Percentiles rank a stretch among this genome's conserved stretches.
Conservation (phyloP, 257 asterid species). For the Primulina eburnea region DNA sequence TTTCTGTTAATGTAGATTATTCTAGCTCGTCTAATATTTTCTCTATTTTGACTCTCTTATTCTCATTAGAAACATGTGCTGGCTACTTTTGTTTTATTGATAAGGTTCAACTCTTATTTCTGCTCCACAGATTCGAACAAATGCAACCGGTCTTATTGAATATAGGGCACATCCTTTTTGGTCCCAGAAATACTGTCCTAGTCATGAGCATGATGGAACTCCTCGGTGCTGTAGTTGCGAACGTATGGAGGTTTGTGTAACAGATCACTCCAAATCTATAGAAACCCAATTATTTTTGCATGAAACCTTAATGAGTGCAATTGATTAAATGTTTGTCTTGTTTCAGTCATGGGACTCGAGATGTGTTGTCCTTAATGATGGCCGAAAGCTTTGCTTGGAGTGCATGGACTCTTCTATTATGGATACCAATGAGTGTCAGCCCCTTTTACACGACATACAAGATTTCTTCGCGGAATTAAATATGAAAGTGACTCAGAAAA, state of each 20-base stretch:
- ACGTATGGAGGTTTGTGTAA: slow-evolving; percentile 72
- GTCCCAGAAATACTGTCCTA: slow-evolving; percentile 97
- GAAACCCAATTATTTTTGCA: background rate
- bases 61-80: background rate
- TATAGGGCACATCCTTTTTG: slow-evolving; percentile 95
- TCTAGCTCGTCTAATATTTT: no score
- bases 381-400: slow-evolving; percentile 91
- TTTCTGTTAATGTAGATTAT: no score
- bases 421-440: slow-evolving; percentile 81
- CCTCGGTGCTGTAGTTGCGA: slow-evolving; percentile 98
- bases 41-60: no score
- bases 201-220: slow-evolving; percentile 93
- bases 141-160: slow-evolving; percentile 89
- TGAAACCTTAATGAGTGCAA: slow-evolving; percentile 4
- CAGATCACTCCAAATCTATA: slow-evolving; percentile 8
- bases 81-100: slow-evolving; percentile 12
- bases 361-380: slow-evolving; percentile 75
- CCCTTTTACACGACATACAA: slow-evolving; percentile 75
- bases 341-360: slow-evolving; percentile 65
- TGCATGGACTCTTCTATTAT: slow-evolving; percentile 87
- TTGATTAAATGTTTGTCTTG: slow-evolving; percentile 17
- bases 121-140: slow-evolving; percentile 73
- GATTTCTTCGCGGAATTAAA: slow-evolving; percentile 70
- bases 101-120: slow-evolving; percentile 19
- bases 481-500: slow-evolving; percentile 77